Base-by-base conservation (phyloP, 805 yeast species). In the Danielia oregonensis region DNA sequence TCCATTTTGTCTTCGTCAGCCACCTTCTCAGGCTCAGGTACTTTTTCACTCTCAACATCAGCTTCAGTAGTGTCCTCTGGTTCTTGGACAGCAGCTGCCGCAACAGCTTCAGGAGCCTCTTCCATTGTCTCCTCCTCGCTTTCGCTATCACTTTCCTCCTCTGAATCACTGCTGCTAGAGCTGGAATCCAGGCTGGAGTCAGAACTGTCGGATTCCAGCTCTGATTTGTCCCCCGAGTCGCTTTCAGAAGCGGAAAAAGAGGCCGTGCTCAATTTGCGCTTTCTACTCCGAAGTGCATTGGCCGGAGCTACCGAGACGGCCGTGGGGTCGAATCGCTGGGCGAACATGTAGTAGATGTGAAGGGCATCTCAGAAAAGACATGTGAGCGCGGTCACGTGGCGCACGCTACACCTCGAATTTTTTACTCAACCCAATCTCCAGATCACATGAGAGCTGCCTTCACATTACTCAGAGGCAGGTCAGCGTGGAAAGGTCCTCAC, bases 401-500 rank as follows among this genome's bases (percentile, higher is more conserved):
- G n/a, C n/a, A n/a, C n/a, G n/a, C n/a, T n/a, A n/a, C n/a, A n/a
- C n/a, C n/a, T n/a, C n/a, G n/a, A n/a, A n/a, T n/a, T n/a, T n/a
- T n/a, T n/a, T n/a, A n/a, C n/a, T n/a, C n/a, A n/a, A n/a, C n/a
- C n/a, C n/a, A n/a, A n/a, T n/a, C n/a, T n/a, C n/a, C n/a, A n/a
- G n/a, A n/a, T n/a, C 30, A 27, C 34, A 66, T 65, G 71, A 61
- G 55, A 47, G 59, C 66, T 11, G 50, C 67, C 10, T 34, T 61
- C 30, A 33, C 45, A 29, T 42, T 61, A 24, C 53, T 65, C 39
- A 53, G 44, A 47, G 55, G 56, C 30, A 47, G 70, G 31, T 58
- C 70, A 6, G 68, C 59, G 19, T 67, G 73, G 73, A 67, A 67
- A 66, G 87, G 97, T 22, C 98, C 98, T 3, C 83, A 82, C 51